A percentile compares a stretch with the other conserved stretches of the same genome.
Conservation (phyloP, 345 rosid genomes). For the Acer yangbiense region DNA sequence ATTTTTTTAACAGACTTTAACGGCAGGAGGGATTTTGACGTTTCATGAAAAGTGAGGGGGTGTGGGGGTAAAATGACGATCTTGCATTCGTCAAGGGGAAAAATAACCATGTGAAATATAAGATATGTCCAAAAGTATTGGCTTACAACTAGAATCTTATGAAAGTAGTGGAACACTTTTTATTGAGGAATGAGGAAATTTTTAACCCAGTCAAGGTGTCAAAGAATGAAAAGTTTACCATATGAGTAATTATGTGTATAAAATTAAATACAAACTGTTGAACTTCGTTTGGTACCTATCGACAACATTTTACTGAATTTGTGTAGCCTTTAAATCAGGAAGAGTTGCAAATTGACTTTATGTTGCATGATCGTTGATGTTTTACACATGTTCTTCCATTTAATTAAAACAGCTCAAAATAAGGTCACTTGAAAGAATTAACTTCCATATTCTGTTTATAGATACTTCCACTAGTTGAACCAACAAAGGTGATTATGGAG, state of each 20-base stretch:
- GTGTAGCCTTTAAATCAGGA: conserved; percentile 11
- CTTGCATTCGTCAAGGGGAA: too few relatives aligned
- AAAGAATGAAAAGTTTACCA: neutral
- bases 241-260: neutral
- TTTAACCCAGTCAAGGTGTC: conserved; percentile 10
- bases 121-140: neutral
- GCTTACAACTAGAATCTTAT: neutral
- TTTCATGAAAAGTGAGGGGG: too few relatives aligned
- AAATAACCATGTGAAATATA: neutral
- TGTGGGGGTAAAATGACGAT: too few relatives aligned
- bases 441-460: conserved; percentile 35
- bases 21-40: too few relatives aligned
- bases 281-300: conserved; percentile 5
- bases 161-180: neutral
- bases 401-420: neutral
- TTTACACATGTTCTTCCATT: neutral
- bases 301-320: neutral
- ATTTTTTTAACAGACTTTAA: too few relatives aligned
- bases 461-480: conserved; percentile 85
- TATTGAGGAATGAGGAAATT: neutral
- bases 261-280: neutral
- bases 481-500: conserved; percentile 77
- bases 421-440: neutral
- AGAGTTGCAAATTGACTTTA: neutral
- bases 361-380: neutral